Evolutionary conservation across 2,329 filamentous ascomycete genomes (phyloP).

Genomic region (Tolypocladium amazonense): DNA sequence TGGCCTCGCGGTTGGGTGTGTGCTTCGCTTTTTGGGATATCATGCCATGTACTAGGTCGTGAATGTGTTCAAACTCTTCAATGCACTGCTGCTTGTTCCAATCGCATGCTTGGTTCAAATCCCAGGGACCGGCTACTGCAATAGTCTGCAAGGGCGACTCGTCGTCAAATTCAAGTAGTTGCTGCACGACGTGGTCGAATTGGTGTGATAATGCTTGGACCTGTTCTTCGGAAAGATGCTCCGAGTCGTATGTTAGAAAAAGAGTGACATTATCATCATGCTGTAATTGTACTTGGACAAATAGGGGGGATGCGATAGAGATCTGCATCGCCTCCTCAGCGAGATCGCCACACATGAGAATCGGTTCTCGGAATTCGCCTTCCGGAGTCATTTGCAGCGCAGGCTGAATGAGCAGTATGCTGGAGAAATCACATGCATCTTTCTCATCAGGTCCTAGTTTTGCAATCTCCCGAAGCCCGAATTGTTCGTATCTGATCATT

Average conservation of each 20-base stretch:
- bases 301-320: not conserved
- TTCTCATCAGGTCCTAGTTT: not conserved
- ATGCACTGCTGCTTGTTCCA: not conserved
- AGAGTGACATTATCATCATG: not conserved
- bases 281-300: not conserved
- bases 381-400: not conserved
- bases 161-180: not conserved
- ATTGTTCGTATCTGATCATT: conserved; percentile 1
- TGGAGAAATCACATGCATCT: not conserved
- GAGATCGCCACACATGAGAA: not conserved
- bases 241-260: not conserved
- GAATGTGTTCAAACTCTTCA: not conserved
- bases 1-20: not conserved
- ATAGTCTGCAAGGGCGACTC: not conserved
- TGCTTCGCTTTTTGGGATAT: not conserved
- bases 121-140: not conserved
- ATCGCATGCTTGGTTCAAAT: not conserved
- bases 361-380: not conserved
- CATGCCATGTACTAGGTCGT: not conserved
- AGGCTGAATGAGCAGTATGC: not conserved
- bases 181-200: not conserved
- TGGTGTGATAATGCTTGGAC: not conserved
- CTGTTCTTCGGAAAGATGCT: not conserved
- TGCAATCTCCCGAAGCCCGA: not conserved
- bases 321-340: not conserved